Conservation (phyloP, 331 rosid species). For the Spiraea crenata region DNA sequence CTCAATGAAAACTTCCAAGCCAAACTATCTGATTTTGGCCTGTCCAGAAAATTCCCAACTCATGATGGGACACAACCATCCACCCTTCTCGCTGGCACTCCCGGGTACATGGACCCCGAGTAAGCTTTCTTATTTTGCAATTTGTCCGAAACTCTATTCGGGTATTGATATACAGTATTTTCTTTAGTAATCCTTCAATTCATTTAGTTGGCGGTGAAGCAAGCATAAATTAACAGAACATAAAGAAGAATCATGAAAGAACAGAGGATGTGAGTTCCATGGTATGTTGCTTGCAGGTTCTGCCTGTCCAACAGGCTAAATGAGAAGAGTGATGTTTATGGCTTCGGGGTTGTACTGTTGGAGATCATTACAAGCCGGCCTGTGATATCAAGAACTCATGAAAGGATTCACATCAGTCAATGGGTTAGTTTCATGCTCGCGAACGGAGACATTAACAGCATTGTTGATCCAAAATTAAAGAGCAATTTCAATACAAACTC, state of each 20-base stretch:
- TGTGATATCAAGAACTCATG: not conserved
- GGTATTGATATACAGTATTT: too few relatives aligned
- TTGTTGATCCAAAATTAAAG: conserved; percentile 27
- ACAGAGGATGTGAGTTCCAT: not conserved
- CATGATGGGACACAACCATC: conserved; percentile 11
- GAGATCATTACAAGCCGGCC: conserved; percentile 35
- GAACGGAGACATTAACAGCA: conserved; percentile 22
- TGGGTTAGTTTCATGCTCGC: conserved; percentile 27
- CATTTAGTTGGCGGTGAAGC: too few relatives aligned
- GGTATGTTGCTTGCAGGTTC: conserved; percentile 19
- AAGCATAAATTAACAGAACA: too few relatives aligned
- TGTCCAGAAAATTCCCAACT: conserved; percentile 18
- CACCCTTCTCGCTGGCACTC: conserved; percentile 20
- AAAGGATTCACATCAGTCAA: conserved; percentile 12
- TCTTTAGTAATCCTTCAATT: too few relatives aligned
- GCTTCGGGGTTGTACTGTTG: conserved; percentile 37
- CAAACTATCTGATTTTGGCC: conserved; percentile 40
- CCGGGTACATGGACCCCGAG: conserved; percentile 38
- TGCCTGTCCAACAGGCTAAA: conserved; percentile 8
- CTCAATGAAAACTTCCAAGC: conserved; percentile 31
- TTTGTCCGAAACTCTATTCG: too few relatives aligned
- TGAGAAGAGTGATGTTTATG: conserved; percentile 38
- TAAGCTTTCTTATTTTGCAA: not conserved
- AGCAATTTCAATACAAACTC: conserved; percentile 18
- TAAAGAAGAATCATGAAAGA: not conserved